Evolutionary conservation across 202 grass and related monocot genomes (phyloP).

Genomic region (Panicum hallii): DNA sequence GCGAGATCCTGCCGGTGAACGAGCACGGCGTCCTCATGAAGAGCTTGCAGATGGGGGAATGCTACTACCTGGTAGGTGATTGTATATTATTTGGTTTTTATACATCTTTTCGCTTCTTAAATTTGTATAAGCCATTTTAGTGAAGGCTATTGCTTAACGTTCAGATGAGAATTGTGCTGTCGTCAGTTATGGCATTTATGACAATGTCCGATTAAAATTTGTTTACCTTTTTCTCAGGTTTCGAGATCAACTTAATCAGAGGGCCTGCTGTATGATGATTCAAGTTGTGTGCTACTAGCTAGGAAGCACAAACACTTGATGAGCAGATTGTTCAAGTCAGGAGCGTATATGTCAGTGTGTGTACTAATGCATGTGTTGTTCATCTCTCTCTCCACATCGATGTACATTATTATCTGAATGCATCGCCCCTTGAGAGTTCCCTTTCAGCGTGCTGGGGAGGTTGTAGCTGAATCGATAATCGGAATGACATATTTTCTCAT

Average conservation of each 20-base stretch:
- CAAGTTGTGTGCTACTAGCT: conserved; percentile 12
- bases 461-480: conserved; percentile 23
- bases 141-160: background rate
- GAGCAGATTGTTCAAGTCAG: conserved; percentile 14
- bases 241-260: conserved; percentile 45
- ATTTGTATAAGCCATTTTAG: background rate
- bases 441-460: conserved; percentile 10
- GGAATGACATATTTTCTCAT: conserved; percentile 21
- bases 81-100: background rate
- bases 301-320: conserved; percentile 33
- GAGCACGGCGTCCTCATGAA: conserved; percentile 72
- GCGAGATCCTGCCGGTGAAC: conserved; percentile 71
- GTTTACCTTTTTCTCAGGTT: conserved; percentile 28
- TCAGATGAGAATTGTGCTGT: background rate
- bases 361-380: conserved; percentile 22
- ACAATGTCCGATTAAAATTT: background rate
- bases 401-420: conserved; percentile 50
- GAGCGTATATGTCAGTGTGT: conserved; percentile 18
- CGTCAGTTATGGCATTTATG: background rate
- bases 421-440: conserved; percentile 47
- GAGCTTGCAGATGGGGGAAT: conserved; percentile 79
- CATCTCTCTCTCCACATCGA: conserved; percentile 13
- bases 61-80: conserved; percentile 62
- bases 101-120: background rate
- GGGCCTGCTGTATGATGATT: conserved; percentile 1